A percentile compares a stretch with the other conserved stretches of the same genome.
phyloP scores from a whole-genome alignment of 2,329 filamentous ascomycete genomes.

The Neonectria faginata region DNA sequence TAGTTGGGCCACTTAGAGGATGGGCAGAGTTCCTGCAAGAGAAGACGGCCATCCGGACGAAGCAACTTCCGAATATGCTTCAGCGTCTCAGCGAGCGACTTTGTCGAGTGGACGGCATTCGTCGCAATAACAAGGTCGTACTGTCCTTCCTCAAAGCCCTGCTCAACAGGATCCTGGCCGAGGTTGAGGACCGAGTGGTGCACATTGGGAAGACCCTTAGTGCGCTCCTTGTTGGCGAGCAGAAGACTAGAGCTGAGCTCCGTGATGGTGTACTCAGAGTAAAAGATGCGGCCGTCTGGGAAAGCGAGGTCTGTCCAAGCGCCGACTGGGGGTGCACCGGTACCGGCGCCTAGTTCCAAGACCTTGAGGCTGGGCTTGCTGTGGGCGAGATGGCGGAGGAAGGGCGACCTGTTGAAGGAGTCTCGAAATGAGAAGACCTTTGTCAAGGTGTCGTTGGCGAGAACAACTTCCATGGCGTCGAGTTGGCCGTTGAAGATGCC shows the following conservation, averaged over 20 bases:
- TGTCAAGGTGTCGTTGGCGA: constrained; percentile 46
- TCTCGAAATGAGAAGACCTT: constrained; percentile 45
- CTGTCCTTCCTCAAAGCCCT: constrained; percentile 47
- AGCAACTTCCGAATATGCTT: constrained; percentile 49
- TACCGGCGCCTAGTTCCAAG: constrained; percentile 57
- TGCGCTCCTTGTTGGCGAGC: constrained; percentile 43
- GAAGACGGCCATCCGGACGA: too few relatives aligned
- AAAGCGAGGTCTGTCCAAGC: constrained; percentile 46
- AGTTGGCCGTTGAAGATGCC: constrained; percentile 41
- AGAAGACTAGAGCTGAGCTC: constrained; percentile 49
- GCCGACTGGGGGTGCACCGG: constrained; percentile 49
- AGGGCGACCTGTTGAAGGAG: constrained; percentile 38
- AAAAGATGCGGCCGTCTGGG: constrained; percentile 32
- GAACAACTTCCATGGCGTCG: constrained; percentile 48
- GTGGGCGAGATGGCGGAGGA: constrained; percentile 39
- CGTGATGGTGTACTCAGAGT: constrained; percentile 48
- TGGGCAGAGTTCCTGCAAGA: constrained; percentile 42
- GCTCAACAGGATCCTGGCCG: constrained; percentile 40
- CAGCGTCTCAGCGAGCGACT: constrained; percentile 41
- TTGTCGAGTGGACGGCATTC: constrained; percentile 54
- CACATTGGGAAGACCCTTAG: constrained; percentile 34
- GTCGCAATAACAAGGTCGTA: constrained; percentile 55
- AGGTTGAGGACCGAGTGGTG: constrained; percentile 39
- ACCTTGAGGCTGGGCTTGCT: constrained; percentile 48
- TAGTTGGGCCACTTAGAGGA: constrained; percentile 43